A percentile compares a stretch with the other conserved stretches of the same genome.
These are phyloP conservation scores for Globisporangium cystogenes DNA, from an alignment of 352 stramenopile species.

Conservation along the genomic window DNA sequence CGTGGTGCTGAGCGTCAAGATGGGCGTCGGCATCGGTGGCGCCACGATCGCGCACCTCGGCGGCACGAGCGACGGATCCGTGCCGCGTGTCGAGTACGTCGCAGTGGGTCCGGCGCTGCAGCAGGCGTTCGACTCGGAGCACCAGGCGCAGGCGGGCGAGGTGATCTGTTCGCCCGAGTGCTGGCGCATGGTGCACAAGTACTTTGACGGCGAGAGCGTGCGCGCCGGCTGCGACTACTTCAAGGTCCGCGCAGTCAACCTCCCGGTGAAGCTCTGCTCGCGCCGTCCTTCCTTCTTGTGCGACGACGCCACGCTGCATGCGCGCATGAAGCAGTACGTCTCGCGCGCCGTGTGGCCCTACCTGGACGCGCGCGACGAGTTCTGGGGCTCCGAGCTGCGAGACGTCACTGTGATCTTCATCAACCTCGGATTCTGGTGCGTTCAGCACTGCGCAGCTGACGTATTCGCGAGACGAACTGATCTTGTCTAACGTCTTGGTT, in stretches of 20 bases:
- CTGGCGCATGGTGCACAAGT: slow-evolving; percentile 64
- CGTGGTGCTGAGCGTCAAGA: slow-evolving; percentile 93
- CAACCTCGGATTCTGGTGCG: slow-evolving; percentile 89
- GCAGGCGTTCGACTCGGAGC: slow-evolving; percentile 88
- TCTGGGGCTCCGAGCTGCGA: slow-evolving; percentile 90
- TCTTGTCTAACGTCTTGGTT: not conserved
- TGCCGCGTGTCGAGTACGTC: slow-evolving; percentile 88
- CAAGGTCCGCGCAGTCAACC: slow-evolving; percentile 49
- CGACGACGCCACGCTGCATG: slow-evolving; percentile 77
- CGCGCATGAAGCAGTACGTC: slow-evolving; percentile 89
- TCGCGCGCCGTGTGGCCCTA: slow-evolving; percentile 91
- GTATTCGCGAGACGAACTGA: not conserved
- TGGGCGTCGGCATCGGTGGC: slow-evolving; percentile 88
- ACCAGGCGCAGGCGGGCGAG: slow-evolving; percentile 82
- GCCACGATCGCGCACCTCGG: slow-evolving; percentile 88
- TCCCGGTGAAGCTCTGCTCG: slow-evolving; percentile 63
- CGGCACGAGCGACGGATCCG: slow-evolving; percentile 79
- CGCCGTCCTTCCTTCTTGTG: slow-evolving; percentile 66
- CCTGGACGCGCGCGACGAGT: slow-evolving; percentile 88
- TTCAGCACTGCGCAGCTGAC: not conserved
- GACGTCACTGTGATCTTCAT: slow-evolving; percentile 93
- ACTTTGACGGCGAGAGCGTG: slow-evolving; percentile 54
- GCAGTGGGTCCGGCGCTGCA: slow-evolving; percentile 87
- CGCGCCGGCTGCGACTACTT: slow-evolving; percentile 31
- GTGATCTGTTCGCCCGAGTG: slow-evolving; percentile 86